A percentile compares a stretch with the other conserved stretches of the same genome.
Evolutionary conservation across 2,329 filamentous ascomycete species (phyloP).

Genomic region (Malbranchea cinnamomea): DNA sequence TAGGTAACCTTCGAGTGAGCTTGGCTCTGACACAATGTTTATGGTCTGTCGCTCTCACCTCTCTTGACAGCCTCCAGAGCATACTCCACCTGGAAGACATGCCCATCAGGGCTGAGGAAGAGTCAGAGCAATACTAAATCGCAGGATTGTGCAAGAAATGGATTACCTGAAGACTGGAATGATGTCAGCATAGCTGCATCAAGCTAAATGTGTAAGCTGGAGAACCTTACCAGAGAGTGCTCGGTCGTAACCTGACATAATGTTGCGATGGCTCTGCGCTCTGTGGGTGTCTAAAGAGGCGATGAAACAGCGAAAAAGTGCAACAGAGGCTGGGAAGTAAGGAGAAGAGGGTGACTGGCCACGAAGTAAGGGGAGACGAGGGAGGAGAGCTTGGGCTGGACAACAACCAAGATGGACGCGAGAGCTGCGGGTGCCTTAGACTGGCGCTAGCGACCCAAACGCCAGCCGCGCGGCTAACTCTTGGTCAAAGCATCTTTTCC

Average conservation of each 20-base stretch:
- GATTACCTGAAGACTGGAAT: slow-evolving; percentile 63
- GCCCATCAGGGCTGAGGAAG: slow-evolving; percentile 74
- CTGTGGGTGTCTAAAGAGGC: not conserved
- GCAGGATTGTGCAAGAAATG: slow-evolving; percentile 11
- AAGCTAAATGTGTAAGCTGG: slow-evolving; percentile 9
- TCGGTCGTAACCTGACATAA: slow-evolving; percentile 98
- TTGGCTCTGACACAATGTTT: slow-evolving; percentile 1
- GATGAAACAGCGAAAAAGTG: not conserved
- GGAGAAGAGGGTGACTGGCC: not conserved
- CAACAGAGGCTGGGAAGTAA: not conserved
- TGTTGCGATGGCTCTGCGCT: too few species aligned
- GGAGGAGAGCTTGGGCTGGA: slow-evolving; percentile 1
- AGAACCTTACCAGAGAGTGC: slow-evolving; percentile 75
- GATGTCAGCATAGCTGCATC: slow-evolving; percentile 21
- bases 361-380: not conserved
- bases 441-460: slow-evolving; percentile 1
- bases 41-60: slow-evolving; percentile 46
- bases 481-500: slow-evolving; percentile 3
- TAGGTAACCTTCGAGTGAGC: slow-evolving; percentile 7
- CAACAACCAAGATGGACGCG: slow-evolving; percentile 2
- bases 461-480: slow-evolving; percentile 7
- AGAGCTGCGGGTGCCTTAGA: slow-evolving; percentile 10
- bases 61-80: slow-evolving; percentile 96
- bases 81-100: slow-evolving; percentile 99
- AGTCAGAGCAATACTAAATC: slow-evolving; percentile 25